Base-by-base conservation (phyloP, 257 asterid species). In the Primulina eburnea region DNA sequence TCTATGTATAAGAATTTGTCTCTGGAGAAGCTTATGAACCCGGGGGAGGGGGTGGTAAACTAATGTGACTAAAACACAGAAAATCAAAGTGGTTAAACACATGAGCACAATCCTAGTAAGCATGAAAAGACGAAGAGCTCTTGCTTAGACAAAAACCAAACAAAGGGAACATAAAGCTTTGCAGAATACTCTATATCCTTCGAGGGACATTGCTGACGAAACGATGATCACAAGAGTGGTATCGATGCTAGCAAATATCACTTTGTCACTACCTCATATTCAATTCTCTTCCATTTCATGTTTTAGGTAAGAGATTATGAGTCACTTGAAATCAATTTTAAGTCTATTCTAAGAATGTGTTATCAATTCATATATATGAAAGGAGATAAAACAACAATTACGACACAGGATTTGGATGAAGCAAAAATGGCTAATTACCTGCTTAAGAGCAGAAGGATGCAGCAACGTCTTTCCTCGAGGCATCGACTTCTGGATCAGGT, bases 381-480 rank as follows among this genome's bases (percentile, higher is more conserved):
- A 12, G 18, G 4, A 50, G 2, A 50, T 50, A 20, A 50, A 50
- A 16, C 21, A 50, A 50, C 57, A 17, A 50, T 50, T 5, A 16
- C 21, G 57, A 2, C 2, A 50, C 20, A 50, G 5, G 21, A 50
- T 16, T 17, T 50, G 57, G 57, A 50, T 5, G 21, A 50, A 18
- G 34, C 71, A 35, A 68, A 68, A 70, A 52, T 24, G 62, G 20
- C 57, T 60, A 70, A 63, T 67, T 73, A 61, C 74, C 79, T 55
- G 75, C 67, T 52, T 12, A 11, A 21, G 21, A 67, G 69, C 73
- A 34, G 69, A 58, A 8, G 62, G 68, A 16, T 52, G 75, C 73
- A 70, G 57, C 79, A 73, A 67, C 63, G 60, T 71, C 79, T 34
- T 63, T 75, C 20, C 20, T 50, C 14, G 18, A 16, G 3, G 75